Evolutionary conservation across 2,329 filamentous ascomycete genomes (phyloP).

Genomic region (Alternaria sp.): DNA sequence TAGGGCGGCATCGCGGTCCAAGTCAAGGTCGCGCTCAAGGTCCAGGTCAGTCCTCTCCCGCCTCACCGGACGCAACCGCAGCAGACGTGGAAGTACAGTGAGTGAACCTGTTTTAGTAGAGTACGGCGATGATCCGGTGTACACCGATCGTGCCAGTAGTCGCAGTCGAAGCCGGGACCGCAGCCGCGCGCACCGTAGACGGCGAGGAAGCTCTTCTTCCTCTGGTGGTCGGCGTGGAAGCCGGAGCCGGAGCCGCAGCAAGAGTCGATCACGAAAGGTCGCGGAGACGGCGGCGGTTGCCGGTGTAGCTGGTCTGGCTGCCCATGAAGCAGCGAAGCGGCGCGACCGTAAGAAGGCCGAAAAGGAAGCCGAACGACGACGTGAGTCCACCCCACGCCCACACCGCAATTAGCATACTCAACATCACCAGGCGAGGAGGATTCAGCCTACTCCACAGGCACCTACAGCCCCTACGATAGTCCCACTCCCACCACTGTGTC

Average conservation of each 20-base stretch:
- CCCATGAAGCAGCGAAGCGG: conserved; percentile 63
- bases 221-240: conserved; percentile 42
- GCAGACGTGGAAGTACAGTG: conserved; percentile 52
- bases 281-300: conserved; percentile 64
- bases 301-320: conserved; percentile 62
- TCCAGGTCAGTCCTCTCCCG: conserved; percentile 55
- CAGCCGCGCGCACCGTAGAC: conserved; percentile 37
- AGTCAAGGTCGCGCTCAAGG: conserved; percentile 50
- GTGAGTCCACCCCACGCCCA: conserved; percentile 49
- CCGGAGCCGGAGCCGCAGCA: conserved; percentile 49
- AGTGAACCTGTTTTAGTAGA: conserved; percentile 64
- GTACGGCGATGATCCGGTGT: conserved; percentile 68
- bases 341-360: conserved; percentile 63
- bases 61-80: conserved; percentile 39
- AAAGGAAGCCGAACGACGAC: conserved; percentile 57
- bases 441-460: conserved; percentile 42
- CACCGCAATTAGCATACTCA: conserved; percentile 26
- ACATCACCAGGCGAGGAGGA: conserved; percentile 41
- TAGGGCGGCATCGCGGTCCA: conserved; percentile 53
- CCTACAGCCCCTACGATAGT: conserved; percentile 35
- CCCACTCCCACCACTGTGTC: conserved; percentile 46
- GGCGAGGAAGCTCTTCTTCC: conserved; percentile 53
- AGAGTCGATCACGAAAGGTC: conserved; percentile 58
- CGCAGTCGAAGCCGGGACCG: conserved; percentile 18
- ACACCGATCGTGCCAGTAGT: conserved; percentile 56